Evolutionary conservation across 768 basidiomycete genomes (phyloP), one percentile per base, ranked within the genome.

Genomic region (Pisolithus marmoratus): DNA sequence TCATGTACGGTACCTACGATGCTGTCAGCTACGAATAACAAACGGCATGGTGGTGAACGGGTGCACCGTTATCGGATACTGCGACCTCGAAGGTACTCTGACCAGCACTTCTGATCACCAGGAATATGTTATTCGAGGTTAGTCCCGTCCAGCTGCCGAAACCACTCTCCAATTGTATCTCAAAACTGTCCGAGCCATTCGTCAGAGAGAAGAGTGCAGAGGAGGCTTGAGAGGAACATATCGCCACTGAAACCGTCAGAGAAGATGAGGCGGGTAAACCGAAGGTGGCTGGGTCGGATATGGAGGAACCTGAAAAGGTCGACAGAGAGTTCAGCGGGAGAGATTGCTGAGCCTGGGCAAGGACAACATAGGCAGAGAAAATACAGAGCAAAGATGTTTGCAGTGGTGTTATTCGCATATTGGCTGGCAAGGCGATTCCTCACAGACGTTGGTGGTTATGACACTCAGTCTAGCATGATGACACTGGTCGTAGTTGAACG

Each of bases 181-280:
- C 80, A 49, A 68, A 73, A 6, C 74, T 72, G 58, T 74, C 70
- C 1, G 56, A 51, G 4, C 73, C 73, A 56, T 84, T 87, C 0
- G 79, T 77, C 4, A 90, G 59, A 54, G 85, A 81, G 57, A 89
- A 83, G 15, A 76, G 73, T 7, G 82, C 78, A 0, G 70, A 54
- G 0, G 70, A 55, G 12, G 60, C 50, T 34, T 53, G 47, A 12
- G 60, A 58, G 1, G 74, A 63, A 56, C 81, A 83, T 38, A 79
- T 63, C 0, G 81, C 80, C 42, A 83, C 56, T 12, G 76, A 74
- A n/a, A 82, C 67, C 17, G 70, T 72, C 27, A 79, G 61, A 38
- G 65, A 67, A 5, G 64, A 52, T 5, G 73, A 66, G 0, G 63
- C 43, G 1, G 80, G 80, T 12, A 82, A 63, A 12, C 60, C 60